These are phyloP conservation scores for Plasmopara muralis DNA, from an alignment of 352 stramenopile species.

Conservation along the genomic window DNA sequence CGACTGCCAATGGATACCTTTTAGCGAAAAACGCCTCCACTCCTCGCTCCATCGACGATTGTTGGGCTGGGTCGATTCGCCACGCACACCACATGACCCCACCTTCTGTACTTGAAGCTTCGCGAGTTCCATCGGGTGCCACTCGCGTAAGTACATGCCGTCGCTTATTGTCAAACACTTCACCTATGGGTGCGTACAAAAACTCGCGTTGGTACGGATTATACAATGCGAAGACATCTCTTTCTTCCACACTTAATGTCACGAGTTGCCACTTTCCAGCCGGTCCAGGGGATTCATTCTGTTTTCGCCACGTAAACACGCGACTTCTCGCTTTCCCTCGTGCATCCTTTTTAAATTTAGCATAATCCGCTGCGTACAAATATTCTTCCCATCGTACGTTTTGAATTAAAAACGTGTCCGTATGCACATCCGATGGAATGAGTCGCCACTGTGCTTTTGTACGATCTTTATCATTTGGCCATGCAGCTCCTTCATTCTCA, in stretches of 20 bases:
- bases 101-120: slow-evolving; percentile 32
- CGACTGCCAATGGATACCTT: slow-evolving; percentile 50
- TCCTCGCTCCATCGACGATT: slow-evolving; percentile 44
- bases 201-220: slow-evolving; percentile 73
- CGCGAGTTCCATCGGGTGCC: slow-evolving; percentile 33
- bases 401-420: slow-evolving; percentile 62
- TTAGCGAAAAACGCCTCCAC: slow-evolving; percentile 70
- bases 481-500: slow-evolving; percentile 14
- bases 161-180: slow-evolving; percentile 48
- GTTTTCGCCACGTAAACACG: slow-evolving; percentile 59
- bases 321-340: slow-evolving; percentile 44
- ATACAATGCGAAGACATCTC: slow-evolving; percentile 67
- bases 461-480: slow-evolving; percentile 30
- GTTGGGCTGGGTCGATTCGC: slow-evolving; percentile 33
- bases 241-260: slow-evolving; percentile 28
- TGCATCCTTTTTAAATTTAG: slow-evolving; percentile 54
- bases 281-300: slow-evolving; percentile 32
- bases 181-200: slow-evolving; percentile 46
- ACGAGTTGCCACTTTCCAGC: slow-evolving; percentile 62
- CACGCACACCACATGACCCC: slow-evolving; percentile 43
- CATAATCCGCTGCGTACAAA: slow-evolving; percentile 61
- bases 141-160: slow-evolving; percentile 48
- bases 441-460: slow-evolving; percentile 52
- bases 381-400: slow-evolving; percentile 52
- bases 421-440: slow-evolving; percentile 45